Percentiles rank a stretch among this genome's conserved stretches.
Conservation (phyloP, 2,329 filamentous ascomycete genomes). For the Bertia moriformis region DNA sequence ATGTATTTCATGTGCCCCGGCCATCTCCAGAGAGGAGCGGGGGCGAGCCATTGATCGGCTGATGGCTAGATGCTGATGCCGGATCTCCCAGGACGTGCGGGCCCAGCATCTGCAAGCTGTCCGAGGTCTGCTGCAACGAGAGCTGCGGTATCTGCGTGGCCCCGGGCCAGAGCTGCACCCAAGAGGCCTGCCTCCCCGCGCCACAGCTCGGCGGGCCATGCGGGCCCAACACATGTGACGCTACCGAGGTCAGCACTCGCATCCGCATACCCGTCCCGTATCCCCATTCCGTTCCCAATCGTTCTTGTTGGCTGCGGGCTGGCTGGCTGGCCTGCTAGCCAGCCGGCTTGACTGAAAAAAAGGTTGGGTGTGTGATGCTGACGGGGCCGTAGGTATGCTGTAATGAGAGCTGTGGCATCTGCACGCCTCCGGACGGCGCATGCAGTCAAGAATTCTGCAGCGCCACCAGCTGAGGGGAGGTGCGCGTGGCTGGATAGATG, state of each 20-base stretch:
- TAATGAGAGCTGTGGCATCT: neutral
- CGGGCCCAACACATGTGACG: neutral
- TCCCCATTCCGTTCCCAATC: too few species aligned
- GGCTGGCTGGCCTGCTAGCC: too few species aligned
- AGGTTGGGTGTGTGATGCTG: slow-evolving; percentile 2
- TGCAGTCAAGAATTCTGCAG: neutral
- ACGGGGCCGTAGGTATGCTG: slow-evolving; percentile 4
- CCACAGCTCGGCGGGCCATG: neutral
- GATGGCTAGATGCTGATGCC: too few species aligned
- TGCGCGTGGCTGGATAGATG: too few species aligned
- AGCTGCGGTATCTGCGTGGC: neutral
- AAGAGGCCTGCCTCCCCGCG: neutral
- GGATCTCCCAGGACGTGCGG: neutral
- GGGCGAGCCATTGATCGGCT: too few species aligned
- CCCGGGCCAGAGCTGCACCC: neutral
- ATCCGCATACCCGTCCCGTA: too few species aligned
- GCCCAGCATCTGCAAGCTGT: neutral
- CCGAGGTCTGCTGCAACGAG: neutral
- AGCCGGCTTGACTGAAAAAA: neutral
- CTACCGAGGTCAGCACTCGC: neutral
- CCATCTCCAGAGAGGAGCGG: too few species aligned
- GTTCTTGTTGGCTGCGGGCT: too few species aligned
- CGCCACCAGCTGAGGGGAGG: neutral
- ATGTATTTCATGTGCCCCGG: too few species aligned
- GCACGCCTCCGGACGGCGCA: neutral